Evolutionary conservation across 495 filamentous ascomycete genomes (phyloP), one percentile per base, ranked within the genome.

Genomic region (Durotheca rogersii): DNA sequence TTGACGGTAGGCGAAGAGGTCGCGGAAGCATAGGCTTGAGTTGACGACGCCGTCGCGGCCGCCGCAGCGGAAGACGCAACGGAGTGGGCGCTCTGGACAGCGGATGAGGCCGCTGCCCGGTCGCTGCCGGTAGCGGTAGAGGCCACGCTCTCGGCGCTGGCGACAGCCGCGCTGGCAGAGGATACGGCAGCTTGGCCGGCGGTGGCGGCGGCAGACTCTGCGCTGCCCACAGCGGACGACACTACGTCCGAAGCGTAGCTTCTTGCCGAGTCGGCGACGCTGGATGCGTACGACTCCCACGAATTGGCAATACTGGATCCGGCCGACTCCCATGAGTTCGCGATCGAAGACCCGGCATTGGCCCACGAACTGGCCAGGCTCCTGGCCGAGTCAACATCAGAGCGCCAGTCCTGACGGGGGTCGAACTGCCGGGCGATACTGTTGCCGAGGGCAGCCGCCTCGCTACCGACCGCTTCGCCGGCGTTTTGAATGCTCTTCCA

Each of bases 351-450:
- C 2, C 55, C 55, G 17, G 49, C 55, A 16, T 40, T 49, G 5
- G 18, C 39, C 43, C 45, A 45, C 16, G 55, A 58, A 35, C 34
- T 58, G 6, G 55, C 55, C 4, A 58, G 23, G 12, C 55, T 58
- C 15, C 53, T 44, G 16, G 55, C 55, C 5, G 55, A 58, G 35
- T 21, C 37, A 6, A 39, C 55, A 6, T 49, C 40, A 0, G 55
- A 53, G n/a, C 53, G 48, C 55, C 55, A 58, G 40, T 58, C 44
- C 39, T 58, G 55, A 14, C 55, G 55, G 10, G 23, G 37, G 18
- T 35, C 39, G 5, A 53, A 42, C n/a, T 44, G 14, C 18, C 35
- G 38, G 4, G 44, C 52, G 45, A n/a, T 12, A 40, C 48, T n/a
- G 33, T 10, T 1, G 10, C 31, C 11, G 31, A n/a, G 6, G 31